Percentiles rank a stretch among this genome's conserved stretches.
phyloP scores from a whole-genome alignment of 805 yeast genomes.

The Ogataea thermomethanolica region DNA sequence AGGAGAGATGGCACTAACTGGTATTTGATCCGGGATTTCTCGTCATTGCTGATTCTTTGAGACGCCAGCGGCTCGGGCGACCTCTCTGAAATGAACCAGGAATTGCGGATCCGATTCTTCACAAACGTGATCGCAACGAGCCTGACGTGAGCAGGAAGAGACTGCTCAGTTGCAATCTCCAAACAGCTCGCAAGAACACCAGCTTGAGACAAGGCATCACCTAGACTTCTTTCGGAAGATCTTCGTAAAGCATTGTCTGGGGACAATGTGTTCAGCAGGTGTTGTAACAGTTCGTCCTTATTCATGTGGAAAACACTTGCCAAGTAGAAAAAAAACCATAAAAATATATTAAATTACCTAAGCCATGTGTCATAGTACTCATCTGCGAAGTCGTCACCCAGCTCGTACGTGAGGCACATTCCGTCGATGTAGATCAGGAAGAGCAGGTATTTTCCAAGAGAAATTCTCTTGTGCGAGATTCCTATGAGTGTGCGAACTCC shows the following conservation, averaged over 20 bases:
- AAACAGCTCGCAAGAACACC: conserved; percentile 45
- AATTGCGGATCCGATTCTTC: conserved; percentile 65
- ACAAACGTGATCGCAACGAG: conserved; percentile 78
- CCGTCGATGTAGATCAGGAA: conserved; percentile 29
- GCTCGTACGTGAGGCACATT: conserved; percentile 24
- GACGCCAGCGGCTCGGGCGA: conserved; percentile 19
- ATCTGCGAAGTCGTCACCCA: conserved; percentile 6
- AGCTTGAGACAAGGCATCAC: conserved; percentile 38
- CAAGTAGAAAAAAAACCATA: neutral
- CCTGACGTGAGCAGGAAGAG: conserved; percentile 47
- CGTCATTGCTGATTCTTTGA: conserved; percentile 40
- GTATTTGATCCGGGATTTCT: conserved; percentile 62
- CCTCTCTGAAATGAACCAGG: conserved; percentile 49
- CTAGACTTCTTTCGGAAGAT: conserved; percentile 42
- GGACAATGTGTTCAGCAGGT: conserved; percentile 48
- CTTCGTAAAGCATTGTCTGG: conserved; percentile 40
- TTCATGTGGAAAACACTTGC: conserved; percentile 33
- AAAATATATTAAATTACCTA: conserved; percentile 5
- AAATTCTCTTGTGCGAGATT: conserved; percentile 15
- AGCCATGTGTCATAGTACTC: conserved; percentile 4
- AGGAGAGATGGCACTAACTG: conserved; percentile 60
- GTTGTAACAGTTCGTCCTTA: conserved; percentile 40
- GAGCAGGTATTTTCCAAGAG: conserved; percentile 13
- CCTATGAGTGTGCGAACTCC: conserved; percentile 27
- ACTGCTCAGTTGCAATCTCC: conserved; percentile 38